phyloP scores from a whole-genome alignment of 2,329 filamentous ascomycete species.

The Colletotrichum australisinense region DNA sequence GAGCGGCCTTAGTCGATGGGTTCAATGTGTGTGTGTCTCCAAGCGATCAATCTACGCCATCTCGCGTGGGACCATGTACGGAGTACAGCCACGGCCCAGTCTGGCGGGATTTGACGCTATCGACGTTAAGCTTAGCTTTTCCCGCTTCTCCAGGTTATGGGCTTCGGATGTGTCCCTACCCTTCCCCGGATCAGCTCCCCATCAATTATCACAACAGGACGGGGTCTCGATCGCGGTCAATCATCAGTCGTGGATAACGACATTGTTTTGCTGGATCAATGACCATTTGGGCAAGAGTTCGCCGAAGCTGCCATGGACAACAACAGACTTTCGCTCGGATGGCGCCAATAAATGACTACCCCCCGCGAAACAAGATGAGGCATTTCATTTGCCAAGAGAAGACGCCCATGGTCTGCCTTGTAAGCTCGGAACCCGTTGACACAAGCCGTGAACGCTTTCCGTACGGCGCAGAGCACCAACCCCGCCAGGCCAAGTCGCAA shows the following conservation, averaged over 20 bases:
- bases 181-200: neutral
- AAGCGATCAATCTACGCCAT: neutral
- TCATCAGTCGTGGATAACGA: neutral
- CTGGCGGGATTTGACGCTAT: constrained; percentile 8
- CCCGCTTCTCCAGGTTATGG: neutral
- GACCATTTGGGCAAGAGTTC: neutral
- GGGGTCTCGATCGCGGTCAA: neutral
- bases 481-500: neutral
- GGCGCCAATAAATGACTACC: neutral
- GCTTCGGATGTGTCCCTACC: neutral
- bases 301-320: neutral
- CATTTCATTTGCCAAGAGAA: neutral
- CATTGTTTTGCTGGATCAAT: neutral
- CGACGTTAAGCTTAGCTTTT: constrained; percentile 12
- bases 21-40: neutral
- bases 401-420: neutral
- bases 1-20: neutral
- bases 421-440: neutral
- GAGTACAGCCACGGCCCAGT: neutral
- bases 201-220: neutral
- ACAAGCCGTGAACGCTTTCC: neutral
- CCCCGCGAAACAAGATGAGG: neutral
- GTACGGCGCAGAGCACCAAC: neutral
- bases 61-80: neutral
- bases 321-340: neutral